Conservation (phyloP, 768 basidiomycete genomes). For the Lactifluus volemus region DNA sequence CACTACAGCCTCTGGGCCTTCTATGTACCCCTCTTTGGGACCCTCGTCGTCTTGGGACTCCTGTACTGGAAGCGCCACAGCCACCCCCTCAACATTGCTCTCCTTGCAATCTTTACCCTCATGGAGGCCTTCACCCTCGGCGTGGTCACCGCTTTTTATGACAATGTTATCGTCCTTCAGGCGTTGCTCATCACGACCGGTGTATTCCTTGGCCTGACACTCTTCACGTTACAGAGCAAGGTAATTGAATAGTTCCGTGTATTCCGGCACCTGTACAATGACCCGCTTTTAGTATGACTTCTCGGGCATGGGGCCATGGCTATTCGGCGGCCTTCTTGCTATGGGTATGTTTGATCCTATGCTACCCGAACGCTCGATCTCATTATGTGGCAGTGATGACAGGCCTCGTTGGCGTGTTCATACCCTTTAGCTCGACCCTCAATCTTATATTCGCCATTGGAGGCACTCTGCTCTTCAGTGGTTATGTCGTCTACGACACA, state of each 20-base stretch:
- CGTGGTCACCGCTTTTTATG: slow-evolving; percentile 68
- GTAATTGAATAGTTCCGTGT: slow-evolving; percentile 30
- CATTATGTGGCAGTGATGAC: slow-evolving; percentile 49
- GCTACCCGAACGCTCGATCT: background rate
- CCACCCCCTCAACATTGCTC: slow-evolving; percentile 78
- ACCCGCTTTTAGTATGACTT: slow-evolving; percentile 73
- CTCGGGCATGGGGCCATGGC: slow-evolving; percentile 82
- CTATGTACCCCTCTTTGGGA: slow-evolving; percentile 70
- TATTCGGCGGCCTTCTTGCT: slow-evolving; percentile 79
- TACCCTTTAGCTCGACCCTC: slow-evolving; percentile 76
- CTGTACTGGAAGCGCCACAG: slow-evolving; percentile 91
- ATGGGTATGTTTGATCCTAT: slow-evolving; percentile 39
- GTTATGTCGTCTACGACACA: slow-evolving; percentile 88
- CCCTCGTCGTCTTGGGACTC: slow-evolving; percentile 68
- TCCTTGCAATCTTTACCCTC: slow-evolving; percentile 81
- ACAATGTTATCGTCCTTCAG: slow-evolving; percentile 69
- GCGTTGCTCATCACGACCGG: slow-evolving; percentile 89
- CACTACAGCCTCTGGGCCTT: slow-evolving; percentile 61
- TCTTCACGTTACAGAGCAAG: slow-evolving; percentile 94
- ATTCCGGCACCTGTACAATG: background rate
- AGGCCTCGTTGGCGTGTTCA: slow-evolving; percentile 72
- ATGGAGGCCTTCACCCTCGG: slow-evolving; percentile 90
- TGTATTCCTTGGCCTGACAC: slow-evolving; percentile 86
- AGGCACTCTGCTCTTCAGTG: slow-evolving; percentile 78
- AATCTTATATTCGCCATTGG: slow-evolving; percentile 75